Evolutionary conservation across 164 flowering plant genomes (phyloP).

Genomic region (Chimonanthus praecox): DNA sequence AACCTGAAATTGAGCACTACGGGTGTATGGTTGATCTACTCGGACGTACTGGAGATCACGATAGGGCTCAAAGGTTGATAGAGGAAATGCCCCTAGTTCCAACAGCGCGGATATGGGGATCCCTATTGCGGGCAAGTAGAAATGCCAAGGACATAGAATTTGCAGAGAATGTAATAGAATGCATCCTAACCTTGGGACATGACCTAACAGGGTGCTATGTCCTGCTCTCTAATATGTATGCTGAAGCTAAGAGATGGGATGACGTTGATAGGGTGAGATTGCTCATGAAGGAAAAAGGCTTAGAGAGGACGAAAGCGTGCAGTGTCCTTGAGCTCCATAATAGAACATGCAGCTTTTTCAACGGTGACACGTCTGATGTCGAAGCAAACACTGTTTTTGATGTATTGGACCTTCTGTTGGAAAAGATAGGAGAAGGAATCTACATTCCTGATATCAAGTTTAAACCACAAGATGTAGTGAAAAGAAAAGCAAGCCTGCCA

Average conservation of each 20-base stretch:
- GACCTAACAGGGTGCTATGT: conserved; percentile 63
- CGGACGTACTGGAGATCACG: conserved; percentile 48
- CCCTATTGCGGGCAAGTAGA: conserved; percentile 55
- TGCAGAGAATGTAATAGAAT: conserved; percentile 49
- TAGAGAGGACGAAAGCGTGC: conserved; percentile 31
- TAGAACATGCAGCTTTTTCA: conserved; percentile 31
- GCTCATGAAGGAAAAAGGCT: conserved; percentile 40
- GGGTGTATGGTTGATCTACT: conserved; percentile 68
- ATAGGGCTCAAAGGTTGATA: conserved; percentile 35
- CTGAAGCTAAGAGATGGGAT: conserved; percentile 57
- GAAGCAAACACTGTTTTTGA: conserved; percentile 32
- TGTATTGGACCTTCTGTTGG: conserved; percentile 34
- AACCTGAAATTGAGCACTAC: conserved; percentile 62
- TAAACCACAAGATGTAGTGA: conserved; percentile 25
- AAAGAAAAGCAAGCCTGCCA: conserved; percentile 29
- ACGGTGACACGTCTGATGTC: conserved; percentile 36
- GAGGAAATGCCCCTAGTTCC: conserved; percentile 47
- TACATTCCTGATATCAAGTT: conserved; percentile 24
- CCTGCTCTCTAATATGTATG: conserved; percentile 63
- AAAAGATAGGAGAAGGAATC: conserved; percentile 27
- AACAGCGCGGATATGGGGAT: conserved; percentile 68
- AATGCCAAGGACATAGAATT: conserved; percentile 34
- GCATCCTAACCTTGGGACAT: conserved; percentile 38
- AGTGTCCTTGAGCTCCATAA: conserved; percentile 35
- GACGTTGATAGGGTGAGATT: conserved; percentile 42